Conservation (phyloP, 805 yeast genomes). For the Candida sphagnicola region DNA sequence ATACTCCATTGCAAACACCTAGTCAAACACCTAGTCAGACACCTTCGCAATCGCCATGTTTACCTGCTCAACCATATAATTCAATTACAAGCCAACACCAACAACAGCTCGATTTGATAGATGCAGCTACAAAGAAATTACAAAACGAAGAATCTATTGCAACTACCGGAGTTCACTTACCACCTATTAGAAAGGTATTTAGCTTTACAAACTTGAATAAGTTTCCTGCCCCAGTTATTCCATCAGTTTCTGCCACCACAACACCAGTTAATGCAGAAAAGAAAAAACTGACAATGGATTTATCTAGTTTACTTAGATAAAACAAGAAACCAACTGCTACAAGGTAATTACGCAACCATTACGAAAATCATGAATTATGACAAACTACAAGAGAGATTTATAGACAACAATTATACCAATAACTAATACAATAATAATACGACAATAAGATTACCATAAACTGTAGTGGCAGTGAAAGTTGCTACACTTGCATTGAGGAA, state of each 20-base stretch:
- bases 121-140: constrained; percentile 21
- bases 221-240: constrained; percentile 8
- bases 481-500: too few species aligned
- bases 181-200: constrained; percentile 39
- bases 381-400: not conserved
- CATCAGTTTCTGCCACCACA: not conserved
- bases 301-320: not conserved
- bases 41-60: constrained; percentile 39
- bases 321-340: not conserved
- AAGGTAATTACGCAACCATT: not conserved
- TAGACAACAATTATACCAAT: not conserved
- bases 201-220: constrained; percentile 20
- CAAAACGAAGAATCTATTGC: constrained; percentile 26
- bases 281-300: not conserved
- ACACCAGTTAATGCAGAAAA: not conserved
- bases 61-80: constrained; percentile 21
- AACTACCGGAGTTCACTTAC: constrained; percentile 36
- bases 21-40: constrained; percentile 34
- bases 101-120: constrained; percentile 14
- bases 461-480: too few species aligned
- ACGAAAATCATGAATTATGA: not conserved
- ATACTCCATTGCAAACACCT: constrained; percentile 49
- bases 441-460: too few species aligned
- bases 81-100: not conserved
- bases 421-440: not conserved